Base-by-base conservation (phyloP, 1,284 basidiomycete species). In the Phellopilus nigrolimitatus region DNA sequence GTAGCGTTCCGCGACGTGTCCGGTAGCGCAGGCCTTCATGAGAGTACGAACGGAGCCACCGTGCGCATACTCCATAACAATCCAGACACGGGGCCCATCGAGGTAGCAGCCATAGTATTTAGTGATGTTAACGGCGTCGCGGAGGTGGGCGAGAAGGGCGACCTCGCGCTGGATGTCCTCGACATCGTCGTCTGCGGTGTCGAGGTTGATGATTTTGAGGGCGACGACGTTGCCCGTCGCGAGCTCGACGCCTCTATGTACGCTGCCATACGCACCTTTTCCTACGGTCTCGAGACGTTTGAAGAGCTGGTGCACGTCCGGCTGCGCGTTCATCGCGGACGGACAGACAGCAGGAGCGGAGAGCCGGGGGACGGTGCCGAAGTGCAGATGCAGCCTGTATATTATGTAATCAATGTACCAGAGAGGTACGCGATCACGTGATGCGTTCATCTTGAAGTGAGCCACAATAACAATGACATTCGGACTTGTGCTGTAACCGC, bases 151-250 rank as follows among this genome's bases (percentile, higher is more conserved):
- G 27, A 99, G 76, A 42, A 99, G 82, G 5, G 92, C 85, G 17
- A 99, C 93, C 69, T 99, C 97, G 57, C 90, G 87, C 69, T 98
- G 95, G 51, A 99, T 98, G 68, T 97, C 95, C 41, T 77, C 88
- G 21, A 98, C 94, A 67, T 99, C 97, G 68, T 97, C 95, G 66
- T 95, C 94, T 48, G 91, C 84, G 13, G 91, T 97, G 70, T 99
- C 97, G 57, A 99, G 84, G 66, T 99, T 93, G 73, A 99, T 97
- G 65, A 99, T 95, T 72, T 99, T 97, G 70, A 97, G 84, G 12
- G 93, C 95, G 13, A 97, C 91, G 45, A 93, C 77, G 49, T 91
- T 88, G 13, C 91, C 88, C 0, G 90, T 85, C 1, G 84, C 78
- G 39, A 90, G 75, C 60, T 97, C 89, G 51, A 84, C 72, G n/a